phyloP scores from a whole-genome alignment of 1,284 basidiomycete species.

The Xerocomus amazonicus region DNA sequence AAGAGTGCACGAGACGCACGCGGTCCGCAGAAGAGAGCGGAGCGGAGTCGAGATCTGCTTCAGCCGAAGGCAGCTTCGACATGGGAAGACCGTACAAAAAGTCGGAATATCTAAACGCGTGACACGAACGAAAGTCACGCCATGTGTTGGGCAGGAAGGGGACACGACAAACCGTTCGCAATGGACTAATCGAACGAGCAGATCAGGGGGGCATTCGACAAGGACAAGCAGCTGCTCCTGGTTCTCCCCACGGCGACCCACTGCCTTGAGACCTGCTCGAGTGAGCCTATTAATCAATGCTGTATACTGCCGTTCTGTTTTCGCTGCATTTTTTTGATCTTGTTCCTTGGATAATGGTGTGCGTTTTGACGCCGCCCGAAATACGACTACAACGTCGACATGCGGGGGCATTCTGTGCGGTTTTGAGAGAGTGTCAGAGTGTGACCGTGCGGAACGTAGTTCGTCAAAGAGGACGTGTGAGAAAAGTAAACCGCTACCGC shows the following conservation, averaged over 20 bases:
- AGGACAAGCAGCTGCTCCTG: constrained; percentile 80
- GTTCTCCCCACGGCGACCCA: constrained; percentile 69
- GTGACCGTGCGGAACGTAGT: background rate
- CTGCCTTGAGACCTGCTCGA: constrained; percentile 61
- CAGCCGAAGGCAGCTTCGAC: constrained; percentile 43
- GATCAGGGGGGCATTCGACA: constrained; percentile 64
- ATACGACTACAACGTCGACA: constrained; percentile 70
- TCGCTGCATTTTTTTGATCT: constrained; percentile 54
- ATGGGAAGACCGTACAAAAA: constrained; percentile 61
- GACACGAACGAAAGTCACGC: background rate
- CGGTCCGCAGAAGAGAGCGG: constrained; percentile 67
- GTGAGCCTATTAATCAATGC: constrained; percentile 60
- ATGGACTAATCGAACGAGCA: constrained; percentile 64
- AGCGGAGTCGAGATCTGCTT: constrained; percentile 39
- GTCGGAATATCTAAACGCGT: constrained; percentile 49
- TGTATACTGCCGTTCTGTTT: constrained; percentile 66
- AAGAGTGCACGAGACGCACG: constrained; percentile 74
- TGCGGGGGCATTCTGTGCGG: constrained; percentile 42
- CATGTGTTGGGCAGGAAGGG: background rate
- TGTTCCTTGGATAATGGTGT: constrained; percentile 54
- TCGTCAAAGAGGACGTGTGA: constrained; percentile 1
- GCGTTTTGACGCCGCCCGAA: constrained; percentile 49
- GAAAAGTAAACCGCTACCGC: background rate
- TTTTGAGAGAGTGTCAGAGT: background rate
- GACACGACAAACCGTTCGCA: constrained; percentile 63